Percentiles rank a stretch among this genome's conserved stretches.
These are phyloP conservation scores for Paramecium sonneborni DNA, from an alignment of 73 alveolate genomes.

Conservation along the genomic window DNA sequence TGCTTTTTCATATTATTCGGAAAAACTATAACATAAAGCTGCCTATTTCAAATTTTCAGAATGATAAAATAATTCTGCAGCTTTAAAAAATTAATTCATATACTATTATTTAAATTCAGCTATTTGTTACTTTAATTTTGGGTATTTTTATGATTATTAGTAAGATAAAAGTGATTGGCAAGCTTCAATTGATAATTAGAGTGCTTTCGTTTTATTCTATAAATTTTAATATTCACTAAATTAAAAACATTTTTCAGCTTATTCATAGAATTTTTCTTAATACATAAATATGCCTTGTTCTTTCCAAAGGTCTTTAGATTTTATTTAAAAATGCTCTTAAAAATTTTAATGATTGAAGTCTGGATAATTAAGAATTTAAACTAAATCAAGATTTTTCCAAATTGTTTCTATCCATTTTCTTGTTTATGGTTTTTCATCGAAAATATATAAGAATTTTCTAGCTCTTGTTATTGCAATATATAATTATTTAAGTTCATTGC, in stretches of 20 bases:
- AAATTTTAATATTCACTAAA: slow-evolving; percentile 69
- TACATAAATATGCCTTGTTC: slow-evolving; percentile 79
- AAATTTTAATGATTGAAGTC: neutral
- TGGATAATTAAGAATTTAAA: neutral
- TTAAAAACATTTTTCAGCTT: slow-evolving; percentile 83
- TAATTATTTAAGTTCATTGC: slow-evolving; percentile 83
- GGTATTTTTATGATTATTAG: neutral
- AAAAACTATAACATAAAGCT: slow-evolving; percentile 80
- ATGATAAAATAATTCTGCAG: slow-evolving; percentile 69
- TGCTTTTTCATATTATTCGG: slow-evolving; percentile 69
- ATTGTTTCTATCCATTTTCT: slow-evolving; percentile 67
- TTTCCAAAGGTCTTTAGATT: slow-evolving; percentile 72
- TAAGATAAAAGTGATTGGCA: neutral
- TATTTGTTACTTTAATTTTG: neutral
- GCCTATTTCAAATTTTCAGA: slow-evolving; percentile 71
- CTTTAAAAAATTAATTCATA: neutral
- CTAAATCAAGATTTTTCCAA: slow-evolving; percentile 70
- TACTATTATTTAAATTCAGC: neutral
- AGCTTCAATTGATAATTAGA: slow-evolving; percentile 71
- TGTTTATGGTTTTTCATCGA: slow-evolving; percentile 72
- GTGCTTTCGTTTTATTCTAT: slow-evolving; percentile 72
- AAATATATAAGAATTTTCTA: slow-evolving; percentile 78
- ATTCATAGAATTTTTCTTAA: slow-evolving; percentile 76
- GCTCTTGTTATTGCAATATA: slow-evolving; percentile 93
- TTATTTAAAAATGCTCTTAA: neutral